Percentiles rank a stretch among this genome's conserved stretches.
Evolutionary conservation across 2,329 filamentous ascomycete genomes (phyloP).

Genomic region (Fusarium mexicanum): DNA sequence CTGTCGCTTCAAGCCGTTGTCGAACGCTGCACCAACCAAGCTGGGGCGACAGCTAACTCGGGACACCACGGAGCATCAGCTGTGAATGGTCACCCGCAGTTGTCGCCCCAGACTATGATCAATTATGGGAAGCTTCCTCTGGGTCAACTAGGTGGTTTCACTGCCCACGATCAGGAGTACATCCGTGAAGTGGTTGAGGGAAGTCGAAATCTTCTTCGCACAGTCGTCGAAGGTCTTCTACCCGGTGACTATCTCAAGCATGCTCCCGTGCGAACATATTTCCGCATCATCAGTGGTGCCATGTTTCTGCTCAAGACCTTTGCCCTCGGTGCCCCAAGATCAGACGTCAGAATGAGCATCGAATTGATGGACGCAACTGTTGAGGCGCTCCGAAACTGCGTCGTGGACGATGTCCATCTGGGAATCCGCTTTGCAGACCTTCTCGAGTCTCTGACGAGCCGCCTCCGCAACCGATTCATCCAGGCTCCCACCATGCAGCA

Average conservation of each 20-base stretch:
- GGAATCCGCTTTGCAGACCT: slow-evolving; percentile 86
- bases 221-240: slow-evolving; percentile 79
- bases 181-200: slow-evolving; percentile 81
- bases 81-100: slow-evolving; percentile 43
- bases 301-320: slow-evolving; percentile 90
- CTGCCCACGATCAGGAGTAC: slow-evolving; percentile 75
- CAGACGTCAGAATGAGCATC: slow-evolving; percentile 80
- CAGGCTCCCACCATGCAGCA: slow-evolving; percentile 64
- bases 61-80: slow-evolving; percentile 49
- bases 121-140: slow-evolving; percentile 72
- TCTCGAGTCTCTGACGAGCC: slow-evolving; percentile 79
- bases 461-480: slow-evolving; percentile 78
- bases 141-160: slow-evolving; percentile 70
- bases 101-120: slow-evolving; percentile 72
- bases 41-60: slow-evolving; percentile 56
- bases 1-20: slow-evolving; percentile 94
- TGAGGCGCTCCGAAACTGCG: slow-evolving; percentile 77
- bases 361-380: slow-evolving; percentile 79
- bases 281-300: slow-evolving; percentile 84
- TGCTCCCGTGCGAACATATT: slow-evolving; percentile 84
- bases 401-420: slow-evolving; percentile 86
- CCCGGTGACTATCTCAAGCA: slow-evolving; percentile 82
- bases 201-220: slow-evolving; percentile 77
- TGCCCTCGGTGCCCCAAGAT: slow-evolving; percentile 80
- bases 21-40: slow-evolving; percentile 83